These are phyloP conservation scores for Naegleria gruberi DNA, from an alignment of 208 protist genomes.

Conservation along the genomic window DNA sequence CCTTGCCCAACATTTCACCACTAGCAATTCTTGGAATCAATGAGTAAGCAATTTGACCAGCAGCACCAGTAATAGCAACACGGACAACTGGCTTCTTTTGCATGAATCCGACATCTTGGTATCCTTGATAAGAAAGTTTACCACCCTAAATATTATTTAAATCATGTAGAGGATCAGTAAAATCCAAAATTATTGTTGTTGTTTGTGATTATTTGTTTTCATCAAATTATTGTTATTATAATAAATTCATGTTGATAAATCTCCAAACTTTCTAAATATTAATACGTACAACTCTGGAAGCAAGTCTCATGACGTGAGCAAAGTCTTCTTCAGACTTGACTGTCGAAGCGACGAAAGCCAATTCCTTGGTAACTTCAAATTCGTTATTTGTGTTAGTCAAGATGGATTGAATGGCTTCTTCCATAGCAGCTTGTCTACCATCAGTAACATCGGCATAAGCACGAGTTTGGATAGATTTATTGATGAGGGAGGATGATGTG, in stretches of 20 bases:
- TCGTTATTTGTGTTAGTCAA: not conserved
- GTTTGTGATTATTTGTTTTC: too few species aligned
- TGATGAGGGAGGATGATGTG: not conserved
- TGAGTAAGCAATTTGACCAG: conserved; percentile 88
- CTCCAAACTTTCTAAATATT: too few species aligned
- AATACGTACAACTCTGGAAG: not conserved
- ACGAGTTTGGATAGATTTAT: not conserved
- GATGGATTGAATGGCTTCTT: not conserved
- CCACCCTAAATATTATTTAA: not conserved
- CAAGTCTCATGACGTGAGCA: not conserved
- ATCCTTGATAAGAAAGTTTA: not conserved
- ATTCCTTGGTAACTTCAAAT: conserved; percentile 1
- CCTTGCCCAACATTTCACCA: conserved; percentile 76
- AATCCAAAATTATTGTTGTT: not conserved
- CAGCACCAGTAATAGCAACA: conserved; percentile 84
- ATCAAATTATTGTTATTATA: too few species aligned
- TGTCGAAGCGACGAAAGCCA: not conserved
- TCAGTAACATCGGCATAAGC: not conserved
- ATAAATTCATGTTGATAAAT: too few species aligned
- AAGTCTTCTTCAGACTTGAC: not conserved
- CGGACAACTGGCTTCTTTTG: conserved; percentile 26
- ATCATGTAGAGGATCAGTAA: not conserved
- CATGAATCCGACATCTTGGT: not conserved
- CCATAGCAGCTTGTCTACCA: not conserved
- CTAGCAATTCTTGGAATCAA: conserved; percentile 78